A percentile compares a stretch with the other conserved stretches of the same genome.
Evolutionary conservation across 2,329 filamentous ascomycete genomes (phyloP).

Genomic region (Pezicula neosporulosa): DNA sequence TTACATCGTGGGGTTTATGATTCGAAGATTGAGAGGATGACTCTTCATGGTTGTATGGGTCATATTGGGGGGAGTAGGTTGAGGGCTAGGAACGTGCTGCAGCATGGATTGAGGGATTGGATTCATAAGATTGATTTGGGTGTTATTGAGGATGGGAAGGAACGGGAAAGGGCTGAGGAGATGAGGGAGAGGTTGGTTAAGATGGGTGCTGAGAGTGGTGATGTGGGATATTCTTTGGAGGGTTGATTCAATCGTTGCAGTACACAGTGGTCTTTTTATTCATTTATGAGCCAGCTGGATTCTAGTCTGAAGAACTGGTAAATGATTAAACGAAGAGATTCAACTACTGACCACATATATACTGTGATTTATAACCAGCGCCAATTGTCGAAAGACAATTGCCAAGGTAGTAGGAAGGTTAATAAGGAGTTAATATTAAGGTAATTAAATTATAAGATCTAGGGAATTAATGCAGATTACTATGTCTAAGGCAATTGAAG

Average conservation of each 20-base stretch:
- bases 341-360: no score
- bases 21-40: constrained; percentile 57
- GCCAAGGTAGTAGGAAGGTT: no score
- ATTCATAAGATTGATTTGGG: constrained; percentile 56
- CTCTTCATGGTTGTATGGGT: constrained; percentile 70
- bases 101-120: constrained; percentile 70
- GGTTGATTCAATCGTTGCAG: constrained; percentile 32
- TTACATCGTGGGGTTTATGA: constrained; percentile 69
- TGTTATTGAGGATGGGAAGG: constrained; percentile 29
- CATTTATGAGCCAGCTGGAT: no score
- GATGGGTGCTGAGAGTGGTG: constrained; percentile 56
- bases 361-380: no score
- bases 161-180: constrained; percentile 49
- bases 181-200: constrained; percentile 63
- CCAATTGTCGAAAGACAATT: no score
- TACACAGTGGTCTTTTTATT: no score
- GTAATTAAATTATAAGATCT: no score
- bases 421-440: no score
- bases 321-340: no score
- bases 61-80: constrained; percentile 49
- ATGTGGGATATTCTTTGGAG: constrained; percentile 61
- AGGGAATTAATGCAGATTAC: no score
- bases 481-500: no score
- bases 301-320: no score
- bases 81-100: constrained; percentile 68